These are phyloP conservation scores for Puccinia horiana DNA, from an alignment of 1,284 basidiomycete genomes.

Conservation along the genomic window DNA sequence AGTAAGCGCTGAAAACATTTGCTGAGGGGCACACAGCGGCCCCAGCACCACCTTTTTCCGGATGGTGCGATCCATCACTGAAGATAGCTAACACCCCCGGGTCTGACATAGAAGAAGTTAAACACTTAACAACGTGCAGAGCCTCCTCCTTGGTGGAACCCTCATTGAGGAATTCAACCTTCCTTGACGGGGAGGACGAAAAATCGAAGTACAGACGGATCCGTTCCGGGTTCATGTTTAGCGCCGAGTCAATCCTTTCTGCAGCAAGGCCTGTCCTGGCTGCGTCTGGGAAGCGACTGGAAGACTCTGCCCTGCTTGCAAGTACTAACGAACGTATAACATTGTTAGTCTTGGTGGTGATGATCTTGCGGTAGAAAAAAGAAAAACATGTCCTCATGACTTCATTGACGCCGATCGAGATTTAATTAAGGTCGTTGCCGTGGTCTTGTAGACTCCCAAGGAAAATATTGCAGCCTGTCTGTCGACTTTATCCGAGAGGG, in stretches of 20 bases:
- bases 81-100: too few species aligned
- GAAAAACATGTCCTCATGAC: not conserved
- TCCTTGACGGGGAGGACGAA: too few species aligned
- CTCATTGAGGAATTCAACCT: not conserved
- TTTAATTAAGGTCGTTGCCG: not conserved
- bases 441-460: not conserved
- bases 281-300: not conserved
- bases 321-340: too few species aligned
- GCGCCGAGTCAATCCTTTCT: not conserved
- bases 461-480: not conserved
- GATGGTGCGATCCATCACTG: too few species aligned
- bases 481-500: not conserved
- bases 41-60: not conserved
- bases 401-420: not conserved
- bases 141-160: not conserved
- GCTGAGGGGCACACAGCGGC: not conserved
- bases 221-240: not conserved
- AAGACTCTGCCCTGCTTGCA: not conserved
- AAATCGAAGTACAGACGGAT: not conserved
- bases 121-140: too few species aligned
- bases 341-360: not conserved
- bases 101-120: too few species aligned
- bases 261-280: not conserved
- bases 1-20: not conserved
- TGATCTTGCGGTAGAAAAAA: not conserved